phyloP scores from a whole-genome alignment of 768 basidiomycete species.

The Leucocoprinus leucothites region DNA sequence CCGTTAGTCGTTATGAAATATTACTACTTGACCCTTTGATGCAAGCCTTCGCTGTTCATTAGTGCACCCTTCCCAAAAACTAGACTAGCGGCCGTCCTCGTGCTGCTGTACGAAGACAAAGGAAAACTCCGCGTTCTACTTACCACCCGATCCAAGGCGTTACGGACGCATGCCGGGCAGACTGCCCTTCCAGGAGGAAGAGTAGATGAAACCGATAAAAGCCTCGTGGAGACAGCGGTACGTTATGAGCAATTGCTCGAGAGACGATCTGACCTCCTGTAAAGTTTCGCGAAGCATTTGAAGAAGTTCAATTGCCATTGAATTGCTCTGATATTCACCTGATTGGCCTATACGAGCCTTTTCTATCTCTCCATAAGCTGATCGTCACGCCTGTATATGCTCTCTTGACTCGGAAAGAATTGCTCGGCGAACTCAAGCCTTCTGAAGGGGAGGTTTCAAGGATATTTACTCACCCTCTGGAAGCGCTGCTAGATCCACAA shows the following conservation, averaged over 20 bases:
- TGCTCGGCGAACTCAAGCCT: slow-evolving; percentile 53
- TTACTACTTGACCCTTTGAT: slow-evolving; percentile 11
- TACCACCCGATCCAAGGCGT: slow-evolving; percentile 78
- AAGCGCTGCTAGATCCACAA: slow-evolving; percentile 64
- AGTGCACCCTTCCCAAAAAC: slow-evolving; percentile 30
- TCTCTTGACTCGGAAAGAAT: slow-evolving; percentile 49
- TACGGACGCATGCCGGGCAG: slow-evolving; percentile 76
- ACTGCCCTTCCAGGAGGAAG: slow-evolving; percentile 84
- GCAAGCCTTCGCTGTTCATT: slow-evolving; percentile 5
- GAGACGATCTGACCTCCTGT: slow-evolving; percentile 7
- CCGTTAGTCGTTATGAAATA: slow-evolving; percentile 30
- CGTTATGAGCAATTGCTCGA: slow-evolving; percentile 23
- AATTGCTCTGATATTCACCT: slow-evolving; percentile 53
- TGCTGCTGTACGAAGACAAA: slow-evolving; percentile 72
- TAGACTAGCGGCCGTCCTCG: slow-evolving; percentile 73
- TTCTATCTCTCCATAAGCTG: slow-evolving; percentile 62
- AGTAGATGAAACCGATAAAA: slow-evolving; percentile 60
- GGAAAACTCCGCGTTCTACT: slow-evolving; percentile 72
- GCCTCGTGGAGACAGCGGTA: slow-evolving; percentile 73
- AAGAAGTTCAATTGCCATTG: slow-evolving; percentile 76
- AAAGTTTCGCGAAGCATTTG: slow-evolving; percentile 80
- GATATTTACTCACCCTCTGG: slow-evolving; percentile 80
- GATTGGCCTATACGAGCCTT: slow-evolving; percentile 61
- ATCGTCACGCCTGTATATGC: slow-evolving; percentile 81
- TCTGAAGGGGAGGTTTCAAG: slow-evolving; percentile 67